Percentiles rank a stretch among this genome's conserved stretches.
Evolutionary conservation across 2,329 filamentous ascomycete species (phyloP).

Genomic region (Aspergillus puulaauensis): DNA sequence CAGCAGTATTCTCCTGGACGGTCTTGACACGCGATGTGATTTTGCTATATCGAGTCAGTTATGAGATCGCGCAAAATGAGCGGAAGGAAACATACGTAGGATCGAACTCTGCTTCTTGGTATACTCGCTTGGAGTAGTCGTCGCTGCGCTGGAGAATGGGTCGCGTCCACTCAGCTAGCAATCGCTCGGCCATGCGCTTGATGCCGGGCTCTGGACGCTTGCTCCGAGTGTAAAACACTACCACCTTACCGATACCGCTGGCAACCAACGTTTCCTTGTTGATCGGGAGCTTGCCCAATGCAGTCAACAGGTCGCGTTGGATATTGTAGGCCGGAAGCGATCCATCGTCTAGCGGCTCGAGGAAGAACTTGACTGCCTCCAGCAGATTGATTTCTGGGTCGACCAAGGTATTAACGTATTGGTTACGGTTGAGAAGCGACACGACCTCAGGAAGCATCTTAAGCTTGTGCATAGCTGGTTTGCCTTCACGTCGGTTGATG

Average conservation of each 20-base stretch:
- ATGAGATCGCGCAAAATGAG: constrained; percentile 1
- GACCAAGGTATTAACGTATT: constrained; percentile 74
- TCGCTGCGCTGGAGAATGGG: constrained; percentile 92
- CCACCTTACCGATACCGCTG: constrained; percentile 92
- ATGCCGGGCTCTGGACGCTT: constrained; percentile 84
- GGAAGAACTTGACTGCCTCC: constrained; percentile 93
- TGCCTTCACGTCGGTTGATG: constrained; percentile 71
- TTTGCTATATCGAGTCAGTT: constrained; percentile 29
- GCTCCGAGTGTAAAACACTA: constrained; percentile 95
- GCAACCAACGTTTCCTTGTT: constrained; percentile 87
- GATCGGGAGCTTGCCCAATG: constrained; percentile 77
- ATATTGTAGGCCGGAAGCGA: constrained; percentile 96
- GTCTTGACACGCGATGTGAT: constrained; percentile 35
- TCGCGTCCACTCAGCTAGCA: constrained; percentile 94
- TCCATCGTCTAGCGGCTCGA: constrained; percentile 92
- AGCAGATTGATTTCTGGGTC: constrained; percentile 95
- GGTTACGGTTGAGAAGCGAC: constrained; percentile 83
- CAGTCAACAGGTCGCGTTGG: constrained; percentile 87
- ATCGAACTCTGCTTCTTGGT: constrained; percentile 60
- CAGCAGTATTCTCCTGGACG: constrained; percentile 43
- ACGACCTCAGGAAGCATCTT: constrained; percentile 91
- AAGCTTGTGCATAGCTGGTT: constrained; percentile 88
- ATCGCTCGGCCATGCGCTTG: constrained; percentile 87
- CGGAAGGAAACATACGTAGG: constrained; percentile 44
- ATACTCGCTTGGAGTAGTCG: constrained; percentile 83